phyloP scores from a whole-genome alignment of 1,284 basidiomycete species.

The Xerocomus nothofagi region DNA sequence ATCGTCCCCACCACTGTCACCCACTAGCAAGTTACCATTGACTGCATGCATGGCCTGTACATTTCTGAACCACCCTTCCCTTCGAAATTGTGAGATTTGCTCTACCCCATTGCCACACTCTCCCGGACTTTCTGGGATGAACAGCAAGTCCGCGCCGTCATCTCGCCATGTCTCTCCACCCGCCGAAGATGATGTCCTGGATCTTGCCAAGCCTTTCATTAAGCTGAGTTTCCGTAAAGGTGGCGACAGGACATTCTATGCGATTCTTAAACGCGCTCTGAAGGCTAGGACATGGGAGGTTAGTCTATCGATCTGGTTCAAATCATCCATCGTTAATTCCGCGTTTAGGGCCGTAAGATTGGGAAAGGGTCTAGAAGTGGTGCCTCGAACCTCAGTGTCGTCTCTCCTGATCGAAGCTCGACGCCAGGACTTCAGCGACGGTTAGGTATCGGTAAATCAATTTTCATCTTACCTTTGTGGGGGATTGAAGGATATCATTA shows the following conservation, averaged over 20 bases:
- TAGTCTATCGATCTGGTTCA: constrained; percentile 21
- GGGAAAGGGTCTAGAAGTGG: constrained; percentile 26
- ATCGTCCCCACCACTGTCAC: constrained; percentile 21
- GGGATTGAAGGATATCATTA: constrained; percentile 33
- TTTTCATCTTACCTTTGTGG: not conserved
- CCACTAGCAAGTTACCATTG: constrained; percentile 6
- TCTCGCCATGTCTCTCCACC: constrained; percentile 57
- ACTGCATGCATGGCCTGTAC: constrained; percentile 87
- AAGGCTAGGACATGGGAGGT: constrained; percentile 84
- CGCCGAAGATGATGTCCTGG: constrained; percentile 36
- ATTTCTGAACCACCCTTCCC: constrained; percentile 84
- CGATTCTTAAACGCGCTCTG: constrained; percentile 74
- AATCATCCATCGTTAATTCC: constrained; percentile 8
- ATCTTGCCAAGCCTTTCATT: constrained; percentile 44
- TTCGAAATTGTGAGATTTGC: constrained; percentile 87
- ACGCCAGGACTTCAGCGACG: constrained; percentile 22
- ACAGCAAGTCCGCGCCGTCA: constrained; percentile 58
- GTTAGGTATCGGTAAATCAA: constrained; percentile 29
- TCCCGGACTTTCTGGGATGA: constrained; percentile 22
- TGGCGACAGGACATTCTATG: constrained; percentile 86
- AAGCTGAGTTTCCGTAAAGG: constrained; percentile 90
- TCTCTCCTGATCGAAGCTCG: constrained; percentile 18
- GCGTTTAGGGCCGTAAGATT: constrained; percentile 28
- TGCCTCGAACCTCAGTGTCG: constrained; percentile 20
- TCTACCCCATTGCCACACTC: constrained; percentile 58